These are phyloP conservation scores for Croton setiger DNA, from an alignment of 441 rosid genomes.

Conservation along the genomic window DNA sequence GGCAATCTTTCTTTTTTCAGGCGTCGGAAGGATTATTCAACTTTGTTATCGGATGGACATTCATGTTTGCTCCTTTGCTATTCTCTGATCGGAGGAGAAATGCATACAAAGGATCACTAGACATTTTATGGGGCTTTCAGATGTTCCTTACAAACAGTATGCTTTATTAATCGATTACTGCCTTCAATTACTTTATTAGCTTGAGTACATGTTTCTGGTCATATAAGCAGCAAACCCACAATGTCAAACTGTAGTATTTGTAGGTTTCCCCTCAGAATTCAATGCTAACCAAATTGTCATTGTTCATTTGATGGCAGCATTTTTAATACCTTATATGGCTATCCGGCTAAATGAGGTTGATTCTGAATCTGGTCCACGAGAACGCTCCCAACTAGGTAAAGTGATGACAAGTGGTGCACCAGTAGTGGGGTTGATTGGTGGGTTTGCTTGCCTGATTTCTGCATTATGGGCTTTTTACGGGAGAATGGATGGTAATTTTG, in stretches of 20 bases:
- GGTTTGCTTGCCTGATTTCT: conserved; percentile 50
- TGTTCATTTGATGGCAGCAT: conserved; percentile 43
- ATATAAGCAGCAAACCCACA: neutral
- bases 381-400: conserved; percentile 57
- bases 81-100: conserved; percentile 79
- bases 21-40: conserved; percentile 91
- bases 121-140: conserved; percentile 74
- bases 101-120: conserved; percentile 71
- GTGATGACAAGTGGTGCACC: conserved; percentile 70
- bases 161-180: conserved; percentile 22
- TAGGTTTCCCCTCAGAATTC: neutral
- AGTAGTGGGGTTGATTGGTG: conserved; percentile 76
- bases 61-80: conserved; percentile 92
- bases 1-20: conserved; percentile 31
- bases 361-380: conserved; percentile 27
- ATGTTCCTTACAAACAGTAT: conserved; percentile 96
- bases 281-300: neutral
- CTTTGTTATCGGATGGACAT: conserved; percentile 93
- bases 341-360: conserved; percentile 63
- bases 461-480: conserved; percentile 67
- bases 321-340: conserved; percentile 94
- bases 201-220: neutral
- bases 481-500: conserved; percentile 61
- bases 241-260: neutral
- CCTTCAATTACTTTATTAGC: conserved; percentile 7